Evolutionary conservation across 2,329 filamentous ascomycete genomes (phyloP), one percentile per base, ranked within the genome.

Genomic region (Tolypocladium paradoxum): DNA sequence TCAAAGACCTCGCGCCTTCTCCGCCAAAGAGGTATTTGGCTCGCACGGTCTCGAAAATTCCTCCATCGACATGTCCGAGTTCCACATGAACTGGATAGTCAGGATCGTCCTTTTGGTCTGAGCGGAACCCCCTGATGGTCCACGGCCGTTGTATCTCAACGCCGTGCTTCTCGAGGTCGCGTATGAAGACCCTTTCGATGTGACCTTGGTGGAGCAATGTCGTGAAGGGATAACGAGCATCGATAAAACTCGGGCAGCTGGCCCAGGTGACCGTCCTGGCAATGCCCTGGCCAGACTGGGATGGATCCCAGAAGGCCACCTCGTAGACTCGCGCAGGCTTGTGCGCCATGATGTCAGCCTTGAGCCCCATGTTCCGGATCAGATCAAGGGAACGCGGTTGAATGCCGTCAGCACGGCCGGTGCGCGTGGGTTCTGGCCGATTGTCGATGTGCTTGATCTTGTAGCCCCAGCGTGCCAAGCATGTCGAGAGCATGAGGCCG

Each of bases 381-480:
- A 96, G 79, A 62, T 96, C 90, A 27, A 95, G 76, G 0, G 90
- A 95, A 38, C 91, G 84, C 37, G 90, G 90, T 72, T 96, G 90
- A 54, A 96, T 95, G 57, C 90, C 90, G 70, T 96, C 90, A 53
- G 90, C 91, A 58, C 90, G 87, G 51, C 90, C 90, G 22, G 90
- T 95, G 2, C 82, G 65, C 14, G 90, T 96, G 18, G 90, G 90
- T 63, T 92, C 87, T 2, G 89, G 77, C 55, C 90, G 81, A 71
- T 95, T 95, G 72, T 96, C 91, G 65, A 96, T 90, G 71, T 96
- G 90, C 76, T 92, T 95, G 70, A 96, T 89, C 68, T 83, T 90
- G 76, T 96, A 96, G 22, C 91, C 91, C 89, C 90, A 96, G 73
- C 90, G 79, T 56, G 89, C 88, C 56, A 96, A 79, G 66, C 88